phyloP scores from a whole-genome alignment of 2,329 filamentous ascomycete species.

The Aureobasidium melanogenum region DNA sequence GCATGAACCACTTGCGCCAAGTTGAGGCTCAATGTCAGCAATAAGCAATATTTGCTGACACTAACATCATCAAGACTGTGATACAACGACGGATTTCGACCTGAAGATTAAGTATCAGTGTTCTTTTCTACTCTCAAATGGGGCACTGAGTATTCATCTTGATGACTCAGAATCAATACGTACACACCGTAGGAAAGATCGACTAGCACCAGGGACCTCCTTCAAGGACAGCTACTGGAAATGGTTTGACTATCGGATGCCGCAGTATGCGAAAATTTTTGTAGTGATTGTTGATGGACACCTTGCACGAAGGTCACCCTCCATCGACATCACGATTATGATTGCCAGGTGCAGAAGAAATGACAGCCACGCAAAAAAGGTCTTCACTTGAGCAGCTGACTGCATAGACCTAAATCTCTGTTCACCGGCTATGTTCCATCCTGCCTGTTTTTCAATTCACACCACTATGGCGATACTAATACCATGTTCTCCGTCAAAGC shows the following conservation, averaged over 20 bases:
- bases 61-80: neutral
- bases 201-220: neutral
- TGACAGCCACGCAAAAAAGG: neutral
- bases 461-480: neutral
- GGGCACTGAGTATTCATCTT: no score
- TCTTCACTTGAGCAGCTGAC: no score
- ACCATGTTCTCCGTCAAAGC: neutral
- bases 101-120: neutral
- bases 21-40: neutral
- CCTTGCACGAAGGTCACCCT: neutral
- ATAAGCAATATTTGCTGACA: neutral
- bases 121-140: neutral
- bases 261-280: no score
- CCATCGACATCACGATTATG: neutral
- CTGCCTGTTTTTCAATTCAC: neutral
- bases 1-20: neutral
- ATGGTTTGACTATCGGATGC: neutral
- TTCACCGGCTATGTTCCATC: neutral
- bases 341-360: neutral
- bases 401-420: neutral
- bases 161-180: neutral
- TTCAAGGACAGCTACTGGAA: neutral
- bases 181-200: neutral
- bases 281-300: no score
- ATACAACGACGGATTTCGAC: neutral